Base-by-base conservation (phyloP, 2,329 filamentous ascomycete genomes). In the Alternaria solani region DNA sequence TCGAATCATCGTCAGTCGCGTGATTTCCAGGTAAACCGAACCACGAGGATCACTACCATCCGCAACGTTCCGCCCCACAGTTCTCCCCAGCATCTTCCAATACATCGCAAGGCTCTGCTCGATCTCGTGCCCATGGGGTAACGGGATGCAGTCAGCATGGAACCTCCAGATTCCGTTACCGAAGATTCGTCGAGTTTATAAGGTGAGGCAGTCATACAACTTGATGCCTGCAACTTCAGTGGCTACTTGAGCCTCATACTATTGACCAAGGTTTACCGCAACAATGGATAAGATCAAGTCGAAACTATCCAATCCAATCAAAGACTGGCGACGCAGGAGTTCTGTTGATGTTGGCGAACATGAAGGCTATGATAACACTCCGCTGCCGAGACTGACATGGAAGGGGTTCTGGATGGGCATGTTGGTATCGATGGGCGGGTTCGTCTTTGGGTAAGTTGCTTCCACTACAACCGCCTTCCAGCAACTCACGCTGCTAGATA, bases 381-480 rank as follows among this genome's bases (percentile, higher is more conserved):
- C 32, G 32, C 32, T 36, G 11, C 32, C 32, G 14, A 36, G 32
- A 36, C 14, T 38, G 38, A 72, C 71, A 18, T 63, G 58, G 61
- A 41, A 53, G 34, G 55, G 61, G 3, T 60, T 72, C 16, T 63
- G 57, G 38, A 75, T 75, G 73, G 72, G 67, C 1, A 49, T 75
- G 3, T 52, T 75, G 49, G 70, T 75, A 6, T 75, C 73, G 6
- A 74, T 75, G 71, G 73, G 73, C 62, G 57, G 53, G 44, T 48
- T 42, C 23, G 48, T 61, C n/a, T 60, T 53, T 44, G 46, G 34
- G 51, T 56, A 39, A 42, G 46, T n/a, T n/a, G 18, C 5, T 7
- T 4, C 12, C 46, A 48, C 7, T 11, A 48, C 12, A 11, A 48
- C 1, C 8, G n/a, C 18, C 30, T n/a, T 12, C 34, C 32, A 7